Evolutionary conservation across 2,329 filamentous ascomycete species (phyloP).

Genomic region (Colletotrichum tamarilloi): DNA sequence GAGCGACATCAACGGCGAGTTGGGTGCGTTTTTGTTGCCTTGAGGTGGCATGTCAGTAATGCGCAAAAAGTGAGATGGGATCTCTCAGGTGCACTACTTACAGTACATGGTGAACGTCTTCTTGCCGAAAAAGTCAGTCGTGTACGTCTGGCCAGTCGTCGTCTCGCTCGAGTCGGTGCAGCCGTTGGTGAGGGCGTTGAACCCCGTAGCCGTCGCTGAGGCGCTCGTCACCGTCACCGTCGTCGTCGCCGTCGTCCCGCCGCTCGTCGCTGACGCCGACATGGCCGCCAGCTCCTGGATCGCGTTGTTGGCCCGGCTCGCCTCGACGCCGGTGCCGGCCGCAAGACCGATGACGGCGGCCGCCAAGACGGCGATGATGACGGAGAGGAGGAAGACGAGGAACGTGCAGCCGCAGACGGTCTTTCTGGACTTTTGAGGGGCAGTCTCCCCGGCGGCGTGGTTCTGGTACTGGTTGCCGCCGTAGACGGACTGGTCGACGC

Average conservation of each 20-base stretch:
- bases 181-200: conserved; percentile 49
- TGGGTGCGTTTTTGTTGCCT: conserved; percentile 52
- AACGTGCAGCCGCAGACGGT: conserved; percentile 43
- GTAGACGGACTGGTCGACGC: conserved; percentile 25
- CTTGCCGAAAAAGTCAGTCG: conserved; percentile 49
- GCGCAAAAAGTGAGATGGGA: not conserved
- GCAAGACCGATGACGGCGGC: conserved; percentile 57
- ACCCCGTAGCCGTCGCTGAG: conserved; percentile 42
- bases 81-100: not conserved
- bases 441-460: not conserved
- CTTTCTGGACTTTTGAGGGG: conserved; percentile 11
- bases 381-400: conserved; percentile 53
- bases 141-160: conserved; percentile 52
- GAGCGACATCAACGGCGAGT: conserved; percentile 50
- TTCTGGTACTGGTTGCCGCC: conserved; percentile 11
- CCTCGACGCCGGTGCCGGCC: conserved; percentile 55
- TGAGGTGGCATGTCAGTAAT: not conserved
- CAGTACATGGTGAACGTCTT: conserved; percentile 55
- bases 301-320: conserved; percentile 51
- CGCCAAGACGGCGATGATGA: conserved; percentile 52
- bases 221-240: conserved; percentile 34
- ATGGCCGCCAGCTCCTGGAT: conserved; percentile 45
- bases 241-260: conserved; percentile 36
- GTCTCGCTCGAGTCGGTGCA: conserved; percentile 49
- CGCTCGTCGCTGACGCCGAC: conserved; percentile 37